Base-by-base conservation (phyloP, 1,139 yeast genomes). In the Spathaspora sp. region DNA sequence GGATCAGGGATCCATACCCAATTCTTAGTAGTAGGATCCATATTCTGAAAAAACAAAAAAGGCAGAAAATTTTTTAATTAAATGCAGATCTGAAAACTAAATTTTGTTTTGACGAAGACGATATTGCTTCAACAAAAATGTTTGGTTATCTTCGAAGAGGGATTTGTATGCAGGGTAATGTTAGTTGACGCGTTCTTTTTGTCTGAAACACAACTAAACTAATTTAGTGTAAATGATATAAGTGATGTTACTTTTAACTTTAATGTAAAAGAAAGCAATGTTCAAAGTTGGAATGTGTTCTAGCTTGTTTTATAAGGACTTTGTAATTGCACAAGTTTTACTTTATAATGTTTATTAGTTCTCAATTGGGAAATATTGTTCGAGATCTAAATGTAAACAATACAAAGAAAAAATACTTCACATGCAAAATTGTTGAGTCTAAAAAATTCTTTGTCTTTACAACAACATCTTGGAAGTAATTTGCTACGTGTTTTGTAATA, bases 1-100 rank as follows among this genome's bases (percentile, higher is more conserved):
- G 71, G 70, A 59, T 87, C 90, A 2, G 95, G 88, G 17, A 53
- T 37, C 56, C 56, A 53, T n/a, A 53, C 56, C 56, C 56, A 53
- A 41, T 53, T 53, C 39, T 52, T 52, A 42, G 46, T 26, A 29
- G 37, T 41, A 25, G 38, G 17, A 16, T 34, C 38, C 38, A 34
- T 34, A 10, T 34, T 18, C 38, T 34, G 13, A 8, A 9, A 8
- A 8, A 7, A 5, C 10, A 10, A 8, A 17, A 17, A 9, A 34
- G 4, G 13, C n/a, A n/a, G n/a, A n/a, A n/a, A n/a, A n/a, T n/a
- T n/a, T n/a, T n/a, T n/a, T n/a, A n/a, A n/a, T n/a, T n/a, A n/a
- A n/a, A n/a, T 5, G 9, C 24, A 17, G 38, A 17, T 17, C 17
- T n/a, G 23, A 34, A 34, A 34, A 34, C 38, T 34, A n/a, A n/a